Evolutionary conservation across 805 yeast species (phyloP).

Genomic region (Ogataea zsoltii): DNA sequence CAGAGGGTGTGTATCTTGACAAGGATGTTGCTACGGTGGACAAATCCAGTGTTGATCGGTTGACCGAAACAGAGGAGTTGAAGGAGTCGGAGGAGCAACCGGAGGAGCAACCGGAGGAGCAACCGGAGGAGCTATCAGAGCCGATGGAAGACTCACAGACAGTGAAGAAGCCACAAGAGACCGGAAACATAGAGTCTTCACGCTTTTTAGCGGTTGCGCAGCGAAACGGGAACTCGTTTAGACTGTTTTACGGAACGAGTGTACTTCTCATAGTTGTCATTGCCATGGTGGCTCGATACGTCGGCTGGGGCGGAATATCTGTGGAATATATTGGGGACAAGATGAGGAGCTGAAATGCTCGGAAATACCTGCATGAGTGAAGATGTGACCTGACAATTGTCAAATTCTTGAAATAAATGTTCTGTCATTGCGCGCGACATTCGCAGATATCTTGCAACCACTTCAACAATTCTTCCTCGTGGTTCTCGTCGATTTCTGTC

Average conservation of each 20-base stretch:
- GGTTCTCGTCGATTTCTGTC: background rate
- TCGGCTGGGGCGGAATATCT: background rate
- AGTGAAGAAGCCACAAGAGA: too few relatives aligned
- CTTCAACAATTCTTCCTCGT: slow-evolving; percentile 1
- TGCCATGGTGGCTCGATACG: slow-evolving; percentile 1
- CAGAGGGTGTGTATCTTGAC: background rate
- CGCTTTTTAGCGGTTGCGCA: too few relatives aligned
- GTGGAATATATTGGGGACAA: background rate
- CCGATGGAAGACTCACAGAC: too few relatives aligned
- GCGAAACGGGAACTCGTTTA: too few relatives aligned
- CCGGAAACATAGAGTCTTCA: too few relatives aligned
- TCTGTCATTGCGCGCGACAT: background rate
- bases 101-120: too few relatives aligned
- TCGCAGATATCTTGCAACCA: slow-evolving; percentile 9
- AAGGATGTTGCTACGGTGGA: slow-evolving; percentile 5
- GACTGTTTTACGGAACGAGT: background rate
- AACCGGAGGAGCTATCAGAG: too few relatives aligned
- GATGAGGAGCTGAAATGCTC: too few relatives aligned
- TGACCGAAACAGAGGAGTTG: slow-evolving; percentile 3
- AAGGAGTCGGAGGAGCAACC: background rate
- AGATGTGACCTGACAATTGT: too few relatives aligned
- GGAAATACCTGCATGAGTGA: too few relatives aligned
- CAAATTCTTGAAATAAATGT: too few relatives aligned
- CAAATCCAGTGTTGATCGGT: slow-evolving; percentile 1
- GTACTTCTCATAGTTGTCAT: background rate